These are phyloP conservation scores for Platanus orientalis DNA, from an alignment of 164 flowering plant species.

Conservation along the genomic window DNA sequence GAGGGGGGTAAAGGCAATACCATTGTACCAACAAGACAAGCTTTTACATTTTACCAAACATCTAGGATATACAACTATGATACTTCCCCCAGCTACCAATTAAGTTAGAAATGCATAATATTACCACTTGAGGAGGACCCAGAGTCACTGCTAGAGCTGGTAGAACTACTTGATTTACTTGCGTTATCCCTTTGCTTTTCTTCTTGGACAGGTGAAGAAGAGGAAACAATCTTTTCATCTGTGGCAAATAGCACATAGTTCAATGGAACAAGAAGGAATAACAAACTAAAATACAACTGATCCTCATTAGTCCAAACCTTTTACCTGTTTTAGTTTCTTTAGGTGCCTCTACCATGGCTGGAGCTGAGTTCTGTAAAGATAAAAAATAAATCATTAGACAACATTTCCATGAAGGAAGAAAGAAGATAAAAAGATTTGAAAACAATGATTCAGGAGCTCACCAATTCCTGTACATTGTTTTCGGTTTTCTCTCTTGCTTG, in stretches of 20 bases:
- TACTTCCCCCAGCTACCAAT: not conserved
- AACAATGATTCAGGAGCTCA: not conserved
- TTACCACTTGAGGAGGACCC: slow-evolving; percentile 91
- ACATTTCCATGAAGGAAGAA: too few relatives aligned
- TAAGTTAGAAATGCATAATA: not conserved
- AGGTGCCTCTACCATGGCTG: slow-evolving; percentile 18
- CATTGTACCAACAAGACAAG: too few relatives aligned
- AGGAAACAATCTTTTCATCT: slow-evolving; percentile 43
- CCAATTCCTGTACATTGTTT: slow-evolving; percentile 19
- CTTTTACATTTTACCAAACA: too few relatives aligned
- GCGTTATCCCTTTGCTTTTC: slow-evolving; percentile 45
- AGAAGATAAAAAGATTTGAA: not conserved
- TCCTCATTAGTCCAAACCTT: too few relatives aligned
- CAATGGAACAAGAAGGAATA: too few relatives aligned
- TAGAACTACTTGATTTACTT: slow-evolving; percentile 65
- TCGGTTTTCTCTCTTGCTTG: slow-evolving; percentile 34
- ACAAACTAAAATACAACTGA: too few relatives aligned
- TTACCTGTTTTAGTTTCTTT: slow-evolving; percentile 40
- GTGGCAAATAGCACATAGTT: slow-evolving; percentile 8
- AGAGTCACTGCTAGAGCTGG: slow-evolving; percentile 82
- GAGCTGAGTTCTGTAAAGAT: slow-evolving; percentile 30
- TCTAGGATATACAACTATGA: too few relatives aligned
- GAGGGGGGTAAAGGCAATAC: too few relatives aligned
- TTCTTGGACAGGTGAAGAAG: slow-evolving; percentile 40
- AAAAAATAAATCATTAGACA: not conserved